Evolutionary conservation across 768 basidiomycete genomes (phyloP), one percentile per base, ranked within the genome.

Genomic region (Hydnomerulius pinastri): DNA sequence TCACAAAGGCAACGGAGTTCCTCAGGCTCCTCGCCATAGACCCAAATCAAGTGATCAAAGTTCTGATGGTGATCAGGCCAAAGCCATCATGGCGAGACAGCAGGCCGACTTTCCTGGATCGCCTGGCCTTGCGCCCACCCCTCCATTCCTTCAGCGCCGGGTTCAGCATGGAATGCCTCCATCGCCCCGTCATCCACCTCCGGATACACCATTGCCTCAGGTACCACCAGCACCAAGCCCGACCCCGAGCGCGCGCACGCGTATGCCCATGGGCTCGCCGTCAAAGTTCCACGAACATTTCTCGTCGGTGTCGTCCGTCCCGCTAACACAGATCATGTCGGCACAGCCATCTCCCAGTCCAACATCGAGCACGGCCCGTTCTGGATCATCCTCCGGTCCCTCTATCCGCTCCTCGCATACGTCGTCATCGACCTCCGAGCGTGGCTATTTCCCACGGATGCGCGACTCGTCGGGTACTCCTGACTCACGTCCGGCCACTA

Each of bases 251-350:
- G 23, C 39, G 6, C 50, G 37, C 3, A 39, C 53, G 27, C 54
- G 54, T 7, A 60, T 59, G 4, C 57, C 59, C 2, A 23, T 58
- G 2, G 41, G 25, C 17, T 17, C 51, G 5, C 40, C 51, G 27
- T 68, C 67, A 5, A 68, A 70, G 41, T 68, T 70, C 57, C 67
- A 68, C 33, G 68, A 68, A 18, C 68, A 70, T 32, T 50, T 68
- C 37, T 64, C 66, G 17, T 68, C 67, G 1, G 50, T 66, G 4
- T 66, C 66, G 3, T 66, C 59, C 2, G 43, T 60, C 24, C 55
- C 65, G 1, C 18, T 45, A 15, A 58, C 64, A 18, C 51, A 51
- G 9, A 29, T 39, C 28, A 32, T 55, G 25, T 47, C 58, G 6
- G 45, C 51, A 7, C 44, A 54, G 0, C 17, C 24, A 10, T 41